Evolutionary conservation across 441 rosid genomes (phyloP).

Genomic region (Brassica balearica): DNA sequence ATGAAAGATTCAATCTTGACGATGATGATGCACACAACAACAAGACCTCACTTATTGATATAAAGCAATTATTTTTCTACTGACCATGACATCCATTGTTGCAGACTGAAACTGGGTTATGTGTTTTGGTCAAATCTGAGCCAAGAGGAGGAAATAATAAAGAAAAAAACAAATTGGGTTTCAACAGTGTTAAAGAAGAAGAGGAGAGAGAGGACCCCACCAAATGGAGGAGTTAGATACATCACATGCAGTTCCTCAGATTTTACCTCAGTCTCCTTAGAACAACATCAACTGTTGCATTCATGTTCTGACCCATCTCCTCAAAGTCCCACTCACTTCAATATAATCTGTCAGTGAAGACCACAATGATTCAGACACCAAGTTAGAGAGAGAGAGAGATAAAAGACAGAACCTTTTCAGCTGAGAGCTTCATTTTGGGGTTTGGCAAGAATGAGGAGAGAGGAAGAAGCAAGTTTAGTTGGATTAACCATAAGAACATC

Average conservation of each 20-base stretch:
- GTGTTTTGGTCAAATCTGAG: conserved; percentile 52
- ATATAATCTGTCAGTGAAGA: conserved; percentile 54
- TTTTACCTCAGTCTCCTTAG: conserved; percentile 45
- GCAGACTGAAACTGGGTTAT: conserved; percentile 39
- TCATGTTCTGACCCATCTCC: conserved; percentile 58
- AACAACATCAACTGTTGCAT: conserved; percentile 67
- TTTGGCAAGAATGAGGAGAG: conserved; percentile 28
- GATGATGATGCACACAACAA: conserved; percentile 24
- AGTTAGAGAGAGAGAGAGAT: background rate
- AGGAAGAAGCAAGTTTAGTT: conserved; percentile 49
- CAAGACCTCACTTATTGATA: conserved; percentile 22
- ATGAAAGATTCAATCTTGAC: conserved; percentile 24
- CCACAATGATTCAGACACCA: conserved; percentile 42
- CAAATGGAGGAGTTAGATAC: conserved; percentile 50
- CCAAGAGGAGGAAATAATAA: conserved; percentile 28
- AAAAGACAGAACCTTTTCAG: conserved; percentile 35
- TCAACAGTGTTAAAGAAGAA: conserved; percentile 43
- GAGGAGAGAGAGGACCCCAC: conserved; percentile 63
- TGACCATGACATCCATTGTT: conserved; percentile 43
- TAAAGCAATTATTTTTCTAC: conserved; percentile 36
- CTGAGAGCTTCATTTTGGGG: conserved; percentile 31
- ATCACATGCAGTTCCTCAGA: conserved; percentile 71
- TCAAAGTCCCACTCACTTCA: conserved; percentile 54
- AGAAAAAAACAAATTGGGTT: conserved; percentile 34
- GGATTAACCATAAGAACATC: conserved; percentile 73